Conservation (phyloP, 495 filamentous ascomycete species). For the Cryomyces antarcticus region DNA sequence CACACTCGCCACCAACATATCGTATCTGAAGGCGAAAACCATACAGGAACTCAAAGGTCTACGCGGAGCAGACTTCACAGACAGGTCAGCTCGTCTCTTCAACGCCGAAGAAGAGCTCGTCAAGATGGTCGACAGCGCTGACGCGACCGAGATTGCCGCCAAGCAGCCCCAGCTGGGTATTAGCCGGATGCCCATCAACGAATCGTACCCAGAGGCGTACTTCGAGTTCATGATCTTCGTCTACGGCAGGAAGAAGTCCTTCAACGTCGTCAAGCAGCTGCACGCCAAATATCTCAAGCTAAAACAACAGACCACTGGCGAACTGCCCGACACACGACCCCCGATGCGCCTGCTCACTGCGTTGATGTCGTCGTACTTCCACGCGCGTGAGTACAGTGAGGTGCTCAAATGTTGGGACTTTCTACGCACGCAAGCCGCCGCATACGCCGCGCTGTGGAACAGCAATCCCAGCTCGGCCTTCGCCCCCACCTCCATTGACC, state of each 20-base stretch:
- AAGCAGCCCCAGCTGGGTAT: slow-evolving; percentile 13
- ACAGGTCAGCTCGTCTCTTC: background rate
- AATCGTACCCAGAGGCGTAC: slow-evolving; percentile 26
- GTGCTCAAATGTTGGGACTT: slow-evolving; percentile 48
- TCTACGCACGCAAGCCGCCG: slow-evolving; percentile 29
- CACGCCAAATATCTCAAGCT: slow-evolving; percentile 29
- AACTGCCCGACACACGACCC: slow-evolving; percentile 11
- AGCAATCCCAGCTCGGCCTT: slow-evolving; percentile 4
- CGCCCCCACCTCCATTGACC: slow-evolving; percentile 1
- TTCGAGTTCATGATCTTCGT: slow-evolving; percentile 41
- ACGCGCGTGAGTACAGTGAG: slow-evolving; percentile 31
- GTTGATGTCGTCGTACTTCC: slow-evolving; percentile 41
- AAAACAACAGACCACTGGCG: slow-evolving; percentile 13
- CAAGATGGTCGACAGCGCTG: slow-evolving; percentile 8
- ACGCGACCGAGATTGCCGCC: slow-evolving; percentile 13
- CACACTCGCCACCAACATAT: slow-evolving; percentile 25
- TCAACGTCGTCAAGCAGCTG: slow-evolving; percentile 31
- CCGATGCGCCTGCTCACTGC: slow-evolving; percentile 41
- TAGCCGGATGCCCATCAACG: slow-evolving; percentile 8
- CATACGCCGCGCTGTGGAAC: slow-evolving; percentile 1
- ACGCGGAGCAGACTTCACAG: background rate
- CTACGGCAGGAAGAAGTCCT: slow-evolving; percentile 35
- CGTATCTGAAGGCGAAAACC: slow-evolving; percentile 23
- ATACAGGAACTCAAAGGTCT: slow-evolving; percentile 2
- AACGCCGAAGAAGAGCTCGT: slow-evolving; percentile 6